These are phyloP conservation scores for Rhodomyrtus tomentosa DNA, from an alignment of 345 rosid species.

Conservation along the genomic window DNA sequence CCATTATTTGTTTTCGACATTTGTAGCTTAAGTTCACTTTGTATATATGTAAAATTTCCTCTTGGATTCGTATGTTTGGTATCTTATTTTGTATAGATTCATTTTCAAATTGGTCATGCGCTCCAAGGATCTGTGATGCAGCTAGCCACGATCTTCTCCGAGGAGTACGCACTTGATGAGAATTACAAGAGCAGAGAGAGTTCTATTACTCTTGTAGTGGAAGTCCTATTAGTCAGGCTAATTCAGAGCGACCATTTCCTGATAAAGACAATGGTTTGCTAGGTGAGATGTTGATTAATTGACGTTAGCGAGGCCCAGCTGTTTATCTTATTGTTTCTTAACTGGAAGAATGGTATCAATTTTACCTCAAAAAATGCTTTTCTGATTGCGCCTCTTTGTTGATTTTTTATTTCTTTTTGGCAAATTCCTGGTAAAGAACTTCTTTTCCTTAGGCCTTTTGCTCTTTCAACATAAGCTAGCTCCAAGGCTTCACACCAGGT, in stretches of 20 bases:
- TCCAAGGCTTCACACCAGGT: too few relatives aligned
- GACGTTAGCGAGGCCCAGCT: neutral
- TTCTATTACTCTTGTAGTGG: neutral
- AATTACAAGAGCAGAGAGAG: neutral
- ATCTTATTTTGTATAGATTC: neutral
- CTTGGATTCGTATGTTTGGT: neutral
- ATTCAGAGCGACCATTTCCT: neutral
- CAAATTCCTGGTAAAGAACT: neutral
- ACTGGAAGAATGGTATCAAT: neutral
- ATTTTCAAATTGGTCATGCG: neutral
- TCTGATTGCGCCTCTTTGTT: neutral
- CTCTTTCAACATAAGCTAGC: too few relatives aligned
- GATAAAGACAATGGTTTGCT: neutral
- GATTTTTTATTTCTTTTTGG: neutral
- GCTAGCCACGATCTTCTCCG: neutral
- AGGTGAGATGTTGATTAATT: neutral
- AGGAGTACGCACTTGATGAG: neutral
- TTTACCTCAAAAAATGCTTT: neutral
- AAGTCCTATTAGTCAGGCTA: neutral
- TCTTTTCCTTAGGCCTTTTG: neutral
- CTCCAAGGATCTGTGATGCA: neutral
- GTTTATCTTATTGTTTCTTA: neutral
- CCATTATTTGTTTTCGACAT: neutral
- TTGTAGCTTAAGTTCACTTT: neutral
- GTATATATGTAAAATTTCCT: constrained; percentile 1